Conservation (phyloP, 305 asterid genomes). For the Fraxinus nigra region DNA sequence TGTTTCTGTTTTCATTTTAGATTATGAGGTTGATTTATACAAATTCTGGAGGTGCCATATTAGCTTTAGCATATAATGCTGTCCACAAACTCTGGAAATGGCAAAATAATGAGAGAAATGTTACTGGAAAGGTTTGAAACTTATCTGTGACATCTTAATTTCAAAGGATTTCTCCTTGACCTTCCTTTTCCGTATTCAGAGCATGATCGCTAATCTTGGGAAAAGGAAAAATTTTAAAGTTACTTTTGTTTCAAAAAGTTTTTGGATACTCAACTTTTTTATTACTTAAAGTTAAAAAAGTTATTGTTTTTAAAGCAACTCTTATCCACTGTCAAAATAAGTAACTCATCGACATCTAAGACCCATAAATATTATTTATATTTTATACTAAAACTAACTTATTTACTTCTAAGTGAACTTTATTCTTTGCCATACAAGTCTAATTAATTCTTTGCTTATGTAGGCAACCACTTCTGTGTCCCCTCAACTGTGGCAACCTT, state of each 20-base stretch:
- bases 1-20: conserved; percentile 34
- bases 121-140: conserved; percentile 46
- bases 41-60: conserved; percentile 57
- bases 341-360: neutral
- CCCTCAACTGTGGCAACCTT: conserved; percentile 59
- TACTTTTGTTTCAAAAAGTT: neutral
- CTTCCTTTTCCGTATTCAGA: neutral
- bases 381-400: neutral
- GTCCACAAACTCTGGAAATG: conserved; percentile 81
- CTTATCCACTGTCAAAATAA: neutral
- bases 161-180: neutral
- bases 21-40: conserved; percentile 56
- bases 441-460: neutral
- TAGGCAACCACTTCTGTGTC: conserved; percentile 41
- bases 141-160: neutral
- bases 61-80: conserved; percentile 64
- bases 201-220: neutral
- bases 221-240: neutral
- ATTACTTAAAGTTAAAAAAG: neutral
- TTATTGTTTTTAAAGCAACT: neutral
- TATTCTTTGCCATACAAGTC: neutral
- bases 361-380: neutral
- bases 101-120: conserved; percentile 47
- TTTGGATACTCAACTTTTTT: neutral
- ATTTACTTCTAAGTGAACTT: neutral